Evolutionary conservation across 2,329 filamentous ascomycete genomes (phyloP).

Genomic region (Xylariaceae sp.): DNA sequence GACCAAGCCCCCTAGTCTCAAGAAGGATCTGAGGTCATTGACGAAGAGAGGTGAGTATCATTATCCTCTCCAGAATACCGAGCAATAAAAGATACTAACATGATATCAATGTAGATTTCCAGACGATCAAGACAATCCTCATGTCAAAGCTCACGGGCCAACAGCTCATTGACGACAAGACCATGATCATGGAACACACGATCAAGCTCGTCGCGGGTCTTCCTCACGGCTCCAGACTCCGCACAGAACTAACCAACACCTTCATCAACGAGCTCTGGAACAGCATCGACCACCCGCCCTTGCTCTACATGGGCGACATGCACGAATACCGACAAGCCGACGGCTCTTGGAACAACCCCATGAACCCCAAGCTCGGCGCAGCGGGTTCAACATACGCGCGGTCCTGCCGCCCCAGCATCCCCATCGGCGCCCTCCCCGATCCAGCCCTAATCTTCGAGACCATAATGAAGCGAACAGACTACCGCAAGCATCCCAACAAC

Average conservation of each 20-base stretch:
- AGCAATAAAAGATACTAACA: conserved; percentile 14
- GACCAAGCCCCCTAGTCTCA: conserved; percentile 46
- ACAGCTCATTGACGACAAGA: conserved; percentile 65
- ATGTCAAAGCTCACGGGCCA: conserved; percentile 58
- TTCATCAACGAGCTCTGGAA: conserved; percentile 68
- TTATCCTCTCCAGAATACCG: fast-evolving
- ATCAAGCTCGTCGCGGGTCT: conserved; percentile 65
- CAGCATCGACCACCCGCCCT: conserved; percentile 65
- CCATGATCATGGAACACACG: conserved; percentile 68
- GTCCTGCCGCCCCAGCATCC: conserved; percentile 54
- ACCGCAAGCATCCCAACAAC: conserved; percentile 61
- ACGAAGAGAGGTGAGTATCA: conserved; percentile 40
- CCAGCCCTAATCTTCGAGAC: conserved; percentile 58
- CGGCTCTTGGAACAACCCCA: conserved; percentile 66
- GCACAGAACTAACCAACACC: conserved; percentile 58
- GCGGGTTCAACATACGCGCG: conserved; percentile 64
- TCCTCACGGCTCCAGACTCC: conserved; percentile 55
- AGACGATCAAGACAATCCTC: conserved; percentile 57
- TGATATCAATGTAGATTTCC: conserved; percentile 45
- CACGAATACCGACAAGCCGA: conserved; percentile 64
- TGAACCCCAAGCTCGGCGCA: conserved; percentile 59
- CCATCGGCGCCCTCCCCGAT: conserved; percentile 63
- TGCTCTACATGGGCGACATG: conserved; percentile 58
- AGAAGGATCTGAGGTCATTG: conserved; percentile 54
- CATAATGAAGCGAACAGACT: conserved; percentile 51